These are phyloP conservation scores for Rickenella mellea DNA, from an alignment of 768 basidiomycete species.

Conservation along the genomic window DNA sequence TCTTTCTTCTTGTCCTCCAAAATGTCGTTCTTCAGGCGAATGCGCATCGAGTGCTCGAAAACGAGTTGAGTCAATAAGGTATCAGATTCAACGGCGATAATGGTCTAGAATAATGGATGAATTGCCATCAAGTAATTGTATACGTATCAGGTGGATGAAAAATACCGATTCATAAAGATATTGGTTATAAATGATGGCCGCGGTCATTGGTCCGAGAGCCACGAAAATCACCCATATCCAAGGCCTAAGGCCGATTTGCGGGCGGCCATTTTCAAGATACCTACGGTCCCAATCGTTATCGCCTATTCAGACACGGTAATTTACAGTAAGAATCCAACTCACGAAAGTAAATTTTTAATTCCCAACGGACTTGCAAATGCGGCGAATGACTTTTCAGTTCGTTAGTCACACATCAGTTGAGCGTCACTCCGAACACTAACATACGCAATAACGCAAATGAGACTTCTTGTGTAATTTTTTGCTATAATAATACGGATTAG, in stretches of 20 bases:
- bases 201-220: not conserved
- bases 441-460: not conserved
- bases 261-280: not conserved
- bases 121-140: not conserved
- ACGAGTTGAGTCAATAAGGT: not conserved
- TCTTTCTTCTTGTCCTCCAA: not conserved
- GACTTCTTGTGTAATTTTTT: not conserved
- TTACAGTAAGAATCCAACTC: not conserved
- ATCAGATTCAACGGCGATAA: not conserved
- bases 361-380: not conserved
- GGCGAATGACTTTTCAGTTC: not conserved
- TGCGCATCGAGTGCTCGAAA: not conserved
- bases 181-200: not conserved
- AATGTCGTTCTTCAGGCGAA: not conserved
- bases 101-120: not conserved
- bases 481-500: not conserved
- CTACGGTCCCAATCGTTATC: not conserved
- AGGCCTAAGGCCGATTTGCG: not conserved
- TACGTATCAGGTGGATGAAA: not conserved
- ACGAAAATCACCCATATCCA: not conserved
- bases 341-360: not conserved
- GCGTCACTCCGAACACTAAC: not conserved
- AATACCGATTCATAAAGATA: not conserved
- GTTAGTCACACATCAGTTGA: not conserved
- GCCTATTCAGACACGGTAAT: not conserved